Percentiles rank a stretch among this genome's conserved stretches.
Evolutionary conservation across 208 protist species (phyloP).

Genomic region (Herpetomonas tarakana): DNA sequence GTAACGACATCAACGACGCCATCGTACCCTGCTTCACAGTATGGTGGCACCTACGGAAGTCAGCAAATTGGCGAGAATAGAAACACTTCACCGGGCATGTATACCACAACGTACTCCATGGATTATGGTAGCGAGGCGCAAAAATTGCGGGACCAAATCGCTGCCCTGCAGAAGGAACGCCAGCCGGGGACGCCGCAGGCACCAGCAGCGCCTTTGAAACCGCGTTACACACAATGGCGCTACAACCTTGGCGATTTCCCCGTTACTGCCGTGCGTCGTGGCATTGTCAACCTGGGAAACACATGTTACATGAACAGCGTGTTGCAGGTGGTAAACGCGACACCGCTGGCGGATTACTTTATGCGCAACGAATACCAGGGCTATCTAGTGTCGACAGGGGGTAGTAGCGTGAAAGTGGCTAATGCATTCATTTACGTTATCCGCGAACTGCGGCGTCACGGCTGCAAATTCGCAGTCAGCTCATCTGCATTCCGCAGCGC

Average conservation of each 20-base stretch:
- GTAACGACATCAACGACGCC: too few relatives aligned
- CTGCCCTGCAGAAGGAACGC: not conserved
- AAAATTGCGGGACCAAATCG: not conserved
- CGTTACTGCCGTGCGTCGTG: constrained; percentile 30
- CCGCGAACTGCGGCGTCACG: constrained; percentile 60
- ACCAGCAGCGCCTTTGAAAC: not conserved
- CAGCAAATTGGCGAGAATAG: not conserved
- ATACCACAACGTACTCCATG: not conserved
- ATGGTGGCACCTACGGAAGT: not conserved
- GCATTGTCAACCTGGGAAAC: constrained; percentile 91
- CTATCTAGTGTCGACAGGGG: constrained; percentile 28
- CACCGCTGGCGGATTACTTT: constrained; percentile 90
- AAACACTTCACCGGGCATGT: too few relatives aligned
- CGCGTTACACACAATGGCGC: constrained; percentile 24
- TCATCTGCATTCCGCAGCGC: constrained; percentile 77
- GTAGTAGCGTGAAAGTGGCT: constrained; percentile 26
- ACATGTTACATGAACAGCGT: constrained; percentile 94
- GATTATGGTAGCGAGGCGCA: not conserved
- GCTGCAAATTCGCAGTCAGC: constrained; percentile 58
- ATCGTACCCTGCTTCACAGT: not conserved
- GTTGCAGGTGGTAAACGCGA: constrained; percentile 78
- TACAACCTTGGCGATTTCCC: constrained; percentile 22
- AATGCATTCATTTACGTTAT: constrained; percentile 82
- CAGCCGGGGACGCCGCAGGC: too few relatives aligned
- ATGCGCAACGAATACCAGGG: constrained; percentile 59